Evolutionary conservation across 2,329 filamentous ascomycete genomes (phyloP).

Genomic region (Penicillium sp.): DNA sequence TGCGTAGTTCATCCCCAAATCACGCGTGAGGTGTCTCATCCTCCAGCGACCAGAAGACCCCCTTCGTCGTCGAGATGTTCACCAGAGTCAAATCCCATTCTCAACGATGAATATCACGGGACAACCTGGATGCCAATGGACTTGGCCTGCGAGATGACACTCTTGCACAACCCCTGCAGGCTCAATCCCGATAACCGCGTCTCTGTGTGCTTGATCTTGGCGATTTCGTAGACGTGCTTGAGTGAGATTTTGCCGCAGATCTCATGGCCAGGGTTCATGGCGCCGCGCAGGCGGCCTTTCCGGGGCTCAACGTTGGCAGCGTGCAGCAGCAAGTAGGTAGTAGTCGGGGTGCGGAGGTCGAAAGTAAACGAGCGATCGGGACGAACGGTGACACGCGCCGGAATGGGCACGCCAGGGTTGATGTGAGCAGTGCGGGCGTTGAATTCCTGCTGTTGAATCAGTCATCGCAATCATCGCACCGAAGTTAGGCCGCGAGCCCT

Average conservation of each 20-base stretch:
- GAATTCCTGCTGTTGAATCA: conserved; percentile 69
- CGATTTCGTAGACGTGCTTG: conserved; percentile 97
- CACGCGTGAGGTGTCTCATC: no score
- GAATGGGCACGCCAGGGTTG: conserved; percentile 76
- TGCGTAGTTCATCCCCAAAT: no score
- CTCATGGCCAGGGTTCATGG: conserved; percentile 70
- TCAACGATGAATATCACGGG: conserved; percentile 45
- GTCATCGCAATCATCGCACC: background rate
- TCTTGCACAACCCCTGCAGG: conserved; percentile 68
- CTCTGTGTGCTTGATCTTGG: conserved; percentile 87
- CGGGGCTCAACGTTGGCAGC: conserved; percentile 70
- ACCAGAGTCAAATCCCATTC: background rate
- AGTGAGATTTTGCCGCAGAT: conserved; percentile 80
- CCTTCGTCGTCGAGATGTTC: no score
- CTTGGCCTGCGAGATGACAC: conserved; percentile 71
- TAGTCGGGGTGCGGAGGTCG: conserved; percentile 90
- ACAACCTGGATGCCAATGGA: conserved; percentile 71
- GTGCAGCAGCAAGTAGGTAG: conserved; percentile 81
- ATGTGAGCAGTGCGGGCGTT: conserved; percentile 91
- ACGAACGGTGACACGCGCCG: conserved; percentile 85
- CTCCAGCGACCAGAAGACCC: no score
- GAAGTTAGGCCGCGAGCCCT: background rate
- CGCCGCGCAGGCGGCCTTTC: conserved; percentile 73
- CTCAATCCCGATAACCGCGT: conserved; percentile 68
- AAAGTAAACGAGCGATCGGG: conserved; percentile 92